A percentile compares a stretch with the other conserved stretches of the same genome.
Conservation (phyloP, 1,284 basidiomycete genomes). For the Pulveroboletus sp. region DNA sequence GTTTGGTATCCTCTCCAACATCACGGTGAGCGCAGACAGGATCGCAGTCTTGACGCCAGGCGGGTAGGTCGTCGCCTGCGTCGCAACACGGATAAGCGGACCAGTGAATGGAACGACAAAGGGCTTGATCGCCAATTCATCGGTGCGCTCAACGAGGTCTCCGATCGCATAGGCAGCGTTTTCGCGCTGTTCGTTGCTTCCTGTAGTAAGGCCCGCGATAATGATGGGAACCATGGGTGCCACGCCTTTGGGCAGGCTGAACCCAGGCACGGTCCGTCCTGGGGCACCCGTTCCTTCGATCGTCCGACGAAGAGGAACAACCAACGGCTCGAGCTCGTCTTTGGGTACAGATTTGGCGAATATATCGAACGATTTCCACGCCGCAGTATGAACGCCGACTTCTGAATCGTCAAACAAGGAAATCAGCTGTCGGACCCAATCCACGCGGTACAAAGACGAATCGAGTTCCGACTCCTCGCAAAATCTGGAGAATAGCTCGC, state of each 20-base stretch:
- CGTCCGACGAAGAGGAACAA: conserved; percentile 85
- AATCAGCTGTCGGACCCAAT: conserved; percentile 95
- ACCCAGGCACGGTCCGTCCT: conserved; percentile 82
- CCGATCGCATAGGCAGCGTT: conserved; percentile 94
- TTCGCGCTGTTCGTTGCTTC: conserved; percentile 84
- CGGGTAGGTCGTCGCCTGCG: conserved; percentile 84
- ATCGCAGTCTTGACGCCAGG: conserved; percentile 91
- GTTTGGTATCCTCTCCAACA: conserved; percentile 82
- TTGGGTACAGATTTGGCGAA: conserved; percentile 93
- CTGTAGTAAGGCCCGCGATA: conserved; percentile 83
- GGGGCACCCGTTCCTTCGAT: conserved; percentile 86
- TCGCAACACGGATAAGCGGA: conserved; percentile 92
- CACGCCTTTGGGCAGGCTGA: conserved; percentile 89
- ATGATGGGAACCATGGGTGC: conserved; percentile 87
- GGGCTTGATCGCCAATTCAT: conserved; percentile 89
- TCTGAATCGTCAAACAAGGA: conserved; percentile 83
- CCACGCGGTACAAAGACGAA: conserved; percentile 81
- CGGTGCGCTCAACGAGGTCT: conserved; percentile 90
- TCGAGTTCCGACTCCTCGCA: conserved; percentile 83
- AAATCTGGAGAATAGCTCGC: conserved; percentile 77
- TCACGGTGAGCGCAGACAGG: conserved; percentile 76
- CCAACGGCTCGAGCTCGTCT: conserved; percentile 88
- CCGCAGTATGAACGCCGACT: conserved; percentile 76
- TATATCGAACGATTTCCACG: conserved; percentile 82
- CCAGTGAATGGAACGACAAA: conserved; percentile 97